phyloP scores from a whole-genome alignment of 2,329 filamentous ascomycete genomes.

The Camptophora hylomeconis region DNA sequence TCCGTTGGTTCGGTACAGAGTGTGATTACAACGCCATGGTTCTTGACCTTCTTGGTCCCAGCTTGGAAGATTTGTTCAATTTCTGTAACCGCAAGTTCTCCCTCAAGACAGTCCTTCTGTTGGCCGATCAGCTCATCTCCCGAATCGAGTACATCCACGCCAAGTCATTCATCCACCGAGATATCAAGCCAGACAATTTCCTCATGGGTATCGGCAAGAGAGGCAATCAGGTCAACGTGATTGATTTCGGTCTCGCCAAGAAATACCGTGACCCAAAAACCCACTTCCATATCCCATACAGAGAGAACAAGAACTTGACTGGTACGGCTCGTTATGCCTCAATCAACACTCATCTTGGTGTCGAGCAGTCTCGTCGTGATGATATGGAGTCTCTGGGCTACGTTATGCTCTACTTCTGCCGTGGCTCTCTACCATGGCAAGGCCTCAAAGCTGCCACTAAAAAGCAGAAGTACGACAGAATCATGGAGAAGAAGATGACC shows the following conservation, averaged over 20 bases:
- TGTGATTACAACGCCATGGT: slow-evolving; percentile 99
- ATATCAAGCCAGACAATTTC: slow-evolving; percentile 22
- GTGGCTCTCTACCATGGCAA: slow-evolving; percentile 96
- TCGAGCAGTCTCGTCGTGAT: slow-evolving; percentile 97
- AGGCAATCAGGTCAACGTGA: slow-evolving; percentile 18
- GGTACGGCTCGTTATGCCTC: slow-evolving; percentile 96
- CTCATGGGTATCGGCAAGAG: slow-evolving; percentile 59
- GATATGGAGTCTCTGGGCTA: slow-evolving; percentile 99
- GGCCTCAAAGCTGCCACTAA: slow-evolving; percentile 96
- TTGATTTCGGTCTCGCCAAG: slow-evolving; percentile 42
- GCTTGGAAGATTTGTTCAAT: slow-evolving; percentile 97
- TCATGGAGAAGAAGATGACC: slow-evolving; percentile 99
- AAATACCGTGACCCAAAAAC: slow-evolving; percentile 99
- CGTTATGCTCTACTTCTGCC: slow-evolving; percentile 99
- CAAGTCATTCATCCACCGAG: slow-evolving; percentile 49
- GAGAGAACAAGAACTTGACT: slow-evolving; percentile 99
- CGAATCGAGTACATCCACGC: slow-evolving; percentile 99
- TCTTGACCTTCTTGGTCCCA: slow-evolving; percentile 87
- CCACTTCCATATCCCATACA: slow-evolving; percentile 98
- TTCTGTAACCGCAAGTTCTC: slow-evolving; percentile 99
- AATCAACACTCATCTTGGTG: slow-evolving; percentile 97
- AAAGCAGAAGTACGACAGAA: slow-evolving; percentile 99
- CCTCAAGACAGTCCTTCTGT: slow-evolving; percentile 88
- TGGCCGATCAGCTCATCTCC: slow-evolving; percentile 96
- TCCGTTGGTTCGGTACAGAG: slow-evolving; percentile 98